Conservation (phyloP, 345 rosid genomes). For the Physaria fendleri region DNA sequence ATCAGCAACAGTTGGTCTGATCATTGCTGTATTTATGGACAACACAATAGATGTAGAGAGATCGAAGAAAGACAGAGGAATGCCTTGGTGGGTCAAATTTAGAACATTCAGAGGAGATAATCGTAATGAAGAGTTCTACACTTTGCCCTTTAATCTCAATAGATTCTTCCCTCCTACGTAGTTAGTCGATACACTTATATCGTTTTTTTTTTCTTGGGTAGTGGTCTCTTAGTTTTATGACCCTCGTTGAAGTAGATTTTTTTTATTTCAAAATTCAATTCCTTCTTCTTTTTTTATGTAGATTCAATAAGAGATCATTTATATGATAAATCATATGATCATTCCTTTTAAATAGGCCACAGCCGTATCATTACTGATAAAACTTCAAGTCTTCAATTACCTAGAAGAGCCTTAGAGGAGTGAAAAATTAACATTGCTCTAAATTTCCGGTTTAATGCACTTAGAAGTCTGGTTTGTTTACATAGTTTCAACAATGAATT, state of each 20-base stretch:
- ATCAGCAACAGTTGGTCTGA: constrained; percentile 68
- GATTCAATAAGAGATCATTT: not conserved
- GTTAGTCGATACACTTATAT: not conserved
- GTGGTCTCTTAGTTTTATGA: not conserved
- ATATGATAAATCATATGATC: not conserved
- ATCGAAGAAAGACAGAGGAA: constrained; percentile 87
- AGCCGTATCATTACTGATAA: too few species aligned
- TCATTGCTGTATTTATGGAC: constrained; percentile 70
- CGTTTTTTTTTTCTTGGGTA: not conserved
- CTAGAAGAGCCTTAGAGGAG: too few species aligned
- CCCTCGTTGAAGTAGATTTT: not conserved
- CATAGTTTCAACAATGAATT: too few species aligned
- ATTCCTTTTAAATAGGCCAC: too few species aligned
- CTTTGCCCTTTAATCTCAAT: constrained; percentile 88
- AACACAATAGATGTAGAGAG: constrained; percentile 74
- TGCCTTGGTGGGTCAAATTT: constrained; percentile 99
- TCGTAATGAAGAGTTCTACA: constrained; percentile 93
- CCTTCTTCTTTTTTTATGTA: not conserved
- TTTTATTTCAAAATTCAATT: not conserved
- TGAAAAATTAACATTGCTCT: too few species aligned
- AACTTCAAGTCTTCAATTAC: too few species aligned
- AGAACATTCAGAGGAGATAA: constrained; percentile 84
- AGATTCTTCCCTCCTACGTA: constrained; percentile 91
- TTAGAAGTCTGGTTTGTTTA: too few species aligned
- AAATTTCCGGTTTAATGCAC: too few species aligned